Evolutionary conservation across 176 grass and related monocot genomes (phyloP), one percentile per base, ranked within the genome.

Genomic region (Lolium multiflorum): DNA sequence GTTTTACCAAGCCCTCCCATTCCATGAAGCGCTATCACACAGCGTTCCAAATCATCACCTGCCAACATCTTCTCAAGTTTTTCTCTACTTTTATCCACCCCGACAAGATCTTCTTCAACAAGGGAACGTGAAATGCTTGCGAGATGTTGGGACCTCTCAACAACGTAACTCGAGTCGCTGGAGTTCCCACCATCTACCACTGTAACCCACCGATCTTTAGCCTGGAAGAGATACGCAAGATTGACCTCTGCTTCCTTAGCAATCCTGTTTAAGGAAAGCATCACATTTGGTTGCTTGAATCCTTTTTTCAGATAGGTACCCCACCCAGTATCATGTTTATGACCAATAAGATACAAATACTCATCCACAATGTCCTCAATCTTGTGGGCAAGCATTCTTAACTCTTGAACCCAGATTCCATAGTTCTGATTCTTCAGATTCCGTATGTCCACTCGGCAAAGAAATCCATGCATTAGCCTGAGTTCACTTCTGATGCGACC

Each of bases 1-100:
- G 77, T 79, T 17, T 62, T 79, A 0, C 76, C 76, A 3, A 79
- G 76, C 6, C 76, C 76, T 61, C 76, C 55, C 76, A 79, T 79
- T n/a, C 76, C 76, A 61, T 38, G 5, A 37, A 65, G 6, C 12
- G 7, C 5, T 35, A 65, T 65, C 60, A 63, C 60, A 35, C 25
- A 16, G 13, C 13, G 2, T 4, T 7, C 4, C 26, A 44, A 43
- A 20, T 61, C 55, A 21, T 61, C 28, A 15, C 13, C 37, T 79
- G 1, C 20, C 6, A 79, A 14, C 35, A 18, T 25, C 1, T 58
- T 0, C 54, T 39, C 2, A 8, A 78, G 76, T 22, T 9, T 12
- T 21, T 41, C 2, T 10, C 35, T 59, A 0, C 41, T 12, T 39
- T 41, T 6, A 41, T 41, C 39, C 39, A 41, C 39, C 6, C 39